phyloP scores from a whole-genome alignment of 768 basidiomycete genomes.

The Xerocomus spinulosus region DNA sequence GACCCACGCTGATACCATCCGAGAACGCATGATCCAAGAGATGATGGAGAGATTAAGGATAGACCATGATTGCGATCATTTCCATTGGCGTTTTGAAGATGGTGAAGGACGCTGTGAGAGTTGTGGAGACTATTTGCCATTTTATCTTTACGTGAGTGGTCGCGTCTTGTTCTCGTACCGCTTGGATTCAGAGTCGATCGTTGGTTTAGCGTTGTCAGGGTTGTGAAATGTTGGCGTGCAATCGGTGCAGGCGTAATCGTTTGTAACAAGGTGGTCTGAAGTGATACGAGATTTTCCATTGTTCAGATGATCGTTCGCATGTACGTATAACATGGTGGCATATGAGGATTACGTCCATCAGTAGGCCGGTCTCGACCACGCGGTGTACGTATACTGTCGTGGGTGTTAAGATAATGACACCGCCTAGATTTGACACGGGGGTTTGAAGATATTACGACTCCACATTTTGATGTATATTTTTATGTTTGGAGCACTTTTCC shows the following conservation, averaged over 20 bases:
- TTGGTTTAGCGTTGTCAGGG: constrained; percentile 28
- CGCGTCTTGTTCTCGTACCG: no score
- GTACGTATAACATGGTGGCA: no score
- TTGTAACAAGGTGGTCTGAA: no score
- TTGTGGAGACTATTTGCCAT: constrained; percentile 31
- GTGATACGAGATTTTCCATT: no score
- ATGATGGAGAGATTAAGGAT: constrained; percentile 40
- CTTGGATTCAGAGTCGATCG: not conserved
- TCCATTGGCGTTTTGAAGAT: constrained; percentile 39
- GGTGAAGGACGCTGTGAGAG: constrained; percentile 47
- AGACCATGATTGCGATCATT: constrained; percentile 51
- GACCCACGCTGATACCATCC: not conserved
- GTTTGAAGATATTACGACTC: no score
- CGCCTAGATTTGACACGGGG: no score
- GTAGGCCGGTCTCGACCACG: no score
- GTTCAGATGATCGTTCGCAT: no score
- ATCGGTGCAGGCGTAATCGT: constrained; percentile 37
- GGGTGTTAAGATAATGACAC: no score
- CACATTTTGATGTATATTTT: not conserved
- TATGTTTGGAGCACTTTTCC: not conserved
- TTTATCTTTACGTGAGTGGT: constrained; percentile 1
- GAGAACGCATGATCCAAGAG: constrained; percentile 22
- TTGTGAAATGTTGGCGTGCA: constrained; percentile 34
- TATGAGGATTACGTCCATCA: no score
- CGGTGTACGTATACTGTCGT: no score